Base-by-base conservation (phyloP, 306 rosid species). In the Lotus japonicus region DNA sequence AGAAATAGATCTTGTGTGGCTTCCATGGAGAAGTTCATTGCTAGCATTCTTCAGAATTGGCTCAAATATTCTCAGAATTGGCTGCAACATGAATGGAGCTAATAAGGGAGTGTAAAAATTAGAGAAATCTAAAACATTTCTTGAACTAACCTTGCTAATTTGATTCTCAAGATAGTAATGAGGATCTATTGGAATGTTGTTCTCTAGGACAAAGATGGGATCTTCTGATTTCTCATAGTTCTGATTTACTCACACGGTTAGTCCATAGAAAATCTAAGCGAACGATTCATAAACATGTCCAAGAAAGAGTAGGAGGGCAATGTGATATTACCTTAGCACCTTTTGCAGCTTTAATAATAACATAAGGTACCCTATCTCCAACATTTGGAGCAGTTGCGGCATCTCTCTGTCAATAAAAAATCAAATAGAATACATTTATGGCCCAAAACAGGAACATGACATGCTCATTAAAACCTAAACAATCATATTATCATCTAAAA, bases 331-430 rank as follows among this genome's bases (percentile, higher is more conserved):
- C 98, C 96, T 90, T 94, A 59, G 98, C 97, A 49, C 98, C 98
- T 81, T 90, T 94, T 55, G 97, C 90, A 56, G 88, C 97, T 90
- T 94, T 88, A 59, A 94, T 36, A 64, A 94, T 90, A 56, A 94
- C 98, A 79, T 94, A 94, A 21, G 98, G 98, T 50, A 94, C 98
- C 46, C 98, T 87, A 75, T 94, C 98, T 57, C 98, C 98, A 78
- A 94, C 98, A 81, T 86, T 90, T 68, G 98, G 98, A 75, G 98
- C 98, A 70, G 98, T 88, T 61, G 98, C 97, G 77, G 98, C 88
- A 88, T 94, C 98, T 71, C 96, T 79, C 98, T 94, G 79, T 67
- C 68, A 60, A 78, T 64, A 43, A 73, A 23, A 66, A 70, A 60
- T 64, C 64, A 69, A 62, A 63, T 41, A 28, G 45, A 49, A 75